phyloP scores from a whole-genome alignment of 1,284 basidiomycete genomes.

The Leccinum solheimii region DNA sequence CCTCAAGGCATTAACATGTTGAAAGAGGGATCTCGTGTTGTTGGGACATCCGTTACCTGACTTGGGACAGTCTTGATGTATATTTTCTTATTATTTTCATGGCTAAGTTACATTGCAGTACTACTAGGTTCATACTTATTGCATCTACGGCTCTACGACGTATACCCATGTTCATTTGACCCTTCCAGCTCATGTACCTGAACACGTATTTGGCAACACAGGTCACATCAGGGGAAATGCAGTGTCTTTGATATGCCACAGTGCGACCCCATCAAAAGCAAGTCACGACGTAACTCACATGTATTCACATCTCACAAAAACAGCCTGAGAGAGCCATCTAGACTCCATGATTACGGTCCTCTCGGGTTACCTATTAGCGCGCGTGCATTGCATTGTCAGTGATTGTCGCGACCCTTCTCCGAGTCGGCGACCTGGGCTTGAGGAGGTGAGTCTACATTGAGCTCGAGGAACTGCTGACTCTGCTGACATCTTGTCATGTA shows the following conservation, averaged over 20 bases:
- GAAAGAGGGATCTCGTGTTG: conserved; percentile 9
- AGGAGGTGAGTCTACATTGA: conserved; percentile 7
- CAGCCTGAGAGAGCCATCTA: background rate
- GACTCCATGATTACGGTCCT: no score
- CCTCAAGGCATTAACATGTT: conserved; percentile 8
- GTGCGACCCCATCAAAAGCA: conserved; percentile 7
- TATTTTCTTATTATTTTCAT: conserved; percentile 7
- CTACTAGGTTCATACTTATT: background rate
- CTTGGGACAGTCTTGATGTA: background rate
- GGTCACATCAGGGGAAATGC: conserved; percentile 1
- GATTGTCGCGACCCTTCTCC: background rate
- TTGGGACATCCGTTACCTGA: conserved; percentile 7
- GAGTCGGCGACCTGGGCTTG: background rate
- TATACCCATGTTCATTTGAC: conserved; percentile 13
- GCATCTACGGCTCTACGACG: conserved; percentile 3
- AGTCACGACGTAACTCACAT: background rate
- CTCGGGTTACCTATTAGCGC: background rate
- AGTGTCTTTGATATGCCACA: conserved; percentile 3
- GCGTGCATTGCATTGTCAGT: background rate
- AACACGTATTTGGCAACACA: conserved; percentile 4
- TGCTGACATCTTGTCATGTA: background rate
- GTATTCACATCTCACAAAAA: conserved; percentile 9
- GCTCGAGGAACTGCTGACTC: background rate
- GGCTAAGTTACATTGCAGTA: conserved; percentile 6
- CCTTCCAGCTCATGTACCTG: background rate